Conservation (phyloP, 306 rosid species). For the Vicia villosa region DNA sequence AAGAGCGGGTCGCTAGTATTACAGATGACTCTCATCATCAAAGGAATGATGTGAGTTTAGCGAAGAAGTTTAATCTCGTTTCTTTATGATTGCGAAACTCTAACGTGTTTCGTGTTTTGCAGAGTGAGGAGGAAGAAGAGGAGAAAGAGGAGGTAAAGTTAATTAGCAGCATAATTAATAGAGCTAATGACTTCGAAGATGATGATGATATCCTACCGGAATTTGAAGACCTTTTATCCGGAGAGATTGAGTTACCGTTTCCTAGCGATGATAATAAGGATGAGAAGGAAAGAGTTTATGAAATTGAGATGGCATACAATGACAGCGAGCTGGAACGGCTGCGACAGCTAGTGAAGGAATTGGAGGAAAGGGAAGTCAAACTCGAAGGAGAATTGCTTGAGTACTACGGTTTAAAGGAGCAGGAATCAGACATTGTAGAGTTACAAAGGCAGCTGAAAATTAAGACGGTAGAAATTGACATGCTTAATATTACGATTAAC, state of each 20-base stretch:
- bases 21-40: slow-evolving; percentile 44
- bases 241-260: slow-evolving; percentile 82
- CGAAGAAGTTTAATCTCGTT: slow-evolving; percentile 21
- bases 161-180: slow-evolving; percentile 74
- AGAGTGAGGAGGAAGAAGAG: slow-evolving; percentile 74
- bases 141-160: slow-evolving; percentile 77
- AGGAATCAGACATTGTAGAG: slow-evolving; percentile 69
- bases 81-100: not conserved
- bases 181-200: slow-evolving; percentile 58
- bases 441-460: slow-evolving; percentile 75
- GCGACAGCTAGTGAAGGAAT: slow-evolving; percentile 65
- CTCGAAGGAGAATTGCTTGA: slow-evolving; percentile 90
- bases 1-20: slow-evolving; percentile 53
- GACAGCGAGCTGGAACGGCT: slow-evolving; percentile 73
- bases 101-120: slow-evolving; percentile 32
- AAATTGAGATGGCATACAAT: slow-evolving; percentile 78
- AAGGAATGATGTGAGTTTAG: slow-evolving; percentile 54
- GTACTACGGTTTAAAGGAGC: slow-evolving; percentile 84
- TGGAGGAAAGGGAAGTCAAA: slow-evolving; percentile 95
- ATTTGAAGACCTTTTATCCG: slow-evolving; percentile 72
- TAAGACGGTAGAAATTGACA: slow-evolving; percentile 70
- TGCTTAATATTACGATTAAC: slow-evolving; percentile 78
- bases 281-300: slow-evolving; percentile 62
- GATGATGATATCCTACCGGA: slow-evolving; percentile 80
- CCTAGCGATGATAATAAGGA: slow-evolving; percentile 43